Evolutionary conservation across 2,329 filamentous ascomycete genomes (phyloP).

Genomic region (Claviceps humidiphila): DNA sequence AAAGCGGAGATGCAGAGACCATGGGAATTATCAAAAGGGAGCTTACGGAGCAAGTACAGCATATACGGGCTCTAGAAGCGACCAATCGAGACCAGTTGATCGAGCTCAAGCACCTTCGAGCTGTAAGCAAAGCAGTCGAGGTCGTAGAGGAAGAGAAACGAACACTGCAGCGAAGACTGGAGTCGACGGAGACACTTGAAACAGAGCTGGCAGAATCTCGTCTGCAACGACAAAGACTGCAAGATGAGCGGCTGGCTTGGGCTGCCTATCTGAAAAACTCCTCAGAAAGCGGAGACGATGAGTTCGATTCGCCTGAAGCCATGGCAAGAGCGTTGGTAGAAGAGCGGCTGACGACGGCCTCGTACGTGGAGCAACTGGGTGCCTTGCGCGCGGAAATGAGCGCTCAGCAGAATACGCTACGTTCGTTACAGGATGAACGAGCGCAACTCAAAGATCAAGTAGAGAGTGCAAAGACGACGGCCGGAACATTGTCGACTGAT

Average conservation of each 20-base stretch:
- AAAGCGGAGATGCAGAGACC: constrained; percentile 76
- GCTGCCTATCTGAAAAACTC: constrained; percentile 68
- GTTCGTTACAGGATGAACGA: constrained; percentile 57
- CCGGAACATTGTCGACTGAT: constrained; percentile 38
- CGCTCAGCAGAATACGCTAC: constrained; percentile 65
- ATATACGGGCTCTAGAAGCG: constrained; percentile 73
- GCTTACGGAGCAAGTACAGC: constrained; percentile 79
- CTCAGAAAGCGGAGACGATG: constrained; percentile 43
- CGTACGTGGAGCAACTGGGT: constrained; percentile 70
- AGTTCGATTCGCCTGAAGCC: constrained; percentile 80
- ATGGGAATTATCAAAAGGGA: constrained; percentile 76
- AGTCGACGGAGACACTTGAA: constrained; percentile 60
- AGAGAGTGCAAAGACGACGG: constrained; percentile 49
- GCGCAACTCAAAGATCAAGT: constrained; percentile 51
- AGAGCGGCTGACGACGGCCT: constrained; percentile 66
- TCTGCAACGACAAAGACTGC: constrained; percentile 71
- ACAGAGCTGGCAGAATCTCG: constrained; percentile 66
- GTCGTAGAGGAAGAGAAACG: constrained; percentile 93
- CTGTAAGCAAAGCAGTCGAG: constrained; percentile 75
- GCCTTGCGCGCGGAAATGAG: constrained; percentile 63
- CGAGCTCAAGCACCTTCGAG: constrained; percentile 72
- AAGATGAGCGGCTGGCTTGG: constrained; percentile 83
- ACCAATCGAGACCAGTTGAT: constrained; percentile 65
- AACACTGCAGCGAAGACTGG: constrained; percentile 62
- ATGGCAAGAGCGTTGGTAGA: constrained; percentile 74